Base-by-base conservation (phyloP, 805 yeast species). In the Pichia phayaonensis region DNA sequence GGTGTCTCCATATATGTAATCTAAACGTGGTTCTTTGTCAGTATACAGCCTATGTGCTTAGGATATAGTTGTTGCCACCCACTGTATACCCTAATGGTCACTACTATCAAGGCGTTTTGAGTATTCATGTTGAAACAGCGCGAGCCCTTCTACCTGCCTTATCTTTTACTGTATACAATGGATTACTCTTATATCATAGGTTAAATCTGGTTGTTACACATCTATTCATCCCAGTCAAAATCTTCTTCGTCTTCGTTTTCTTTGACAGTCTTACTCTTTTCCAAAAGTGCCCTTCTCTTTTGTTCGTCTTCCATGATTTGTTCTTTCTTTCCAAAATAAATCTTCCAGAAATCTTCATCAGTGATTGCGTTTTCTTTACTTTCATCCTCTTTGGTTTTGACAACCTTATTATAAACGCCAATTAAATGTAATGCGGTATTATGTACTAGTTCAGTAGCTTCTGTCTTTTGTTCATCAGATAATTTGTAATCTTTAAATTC, bases 261-360 rank as follows among this genome's bases (percentile, higher is more conserved):
- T 11, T 63, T 67, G 8, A 61, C 60, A 29, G 59, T 54, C 12
- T 38, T 42, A 46, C 69, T 69, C 51, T 66, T 69, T 34, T 75
- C 70, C 43, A 87, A 70, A 49, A 86, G 70, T 56, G 76, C 75
- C 66, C 83, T 83, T 61, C 96, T 75, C 62, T 80, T 74, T 59
- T 71, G 70, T 59, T 89, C 95, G 58, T 77, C 82, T 44, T 75
- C 74, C 41, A 77, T 72, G 21, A 88, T 77, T 56, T 73, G 72
- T 13, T 67, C 63, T 51, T 75, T 77, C 59, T 76, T 70, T 48
- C 68, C 72, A 66, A 80, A 84, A 66, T 87, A 90, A 34, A 82
- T 74, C 43, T 71, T 68, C 97, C 97, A 90, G 65, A 90, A 90
- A 44, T 71, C 71, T 24, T 75, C 69, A 58, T 82, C 84, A 4